Conservation (phyloP, 305 asterid genomes). For the Coffea humblotiana region DNA sequence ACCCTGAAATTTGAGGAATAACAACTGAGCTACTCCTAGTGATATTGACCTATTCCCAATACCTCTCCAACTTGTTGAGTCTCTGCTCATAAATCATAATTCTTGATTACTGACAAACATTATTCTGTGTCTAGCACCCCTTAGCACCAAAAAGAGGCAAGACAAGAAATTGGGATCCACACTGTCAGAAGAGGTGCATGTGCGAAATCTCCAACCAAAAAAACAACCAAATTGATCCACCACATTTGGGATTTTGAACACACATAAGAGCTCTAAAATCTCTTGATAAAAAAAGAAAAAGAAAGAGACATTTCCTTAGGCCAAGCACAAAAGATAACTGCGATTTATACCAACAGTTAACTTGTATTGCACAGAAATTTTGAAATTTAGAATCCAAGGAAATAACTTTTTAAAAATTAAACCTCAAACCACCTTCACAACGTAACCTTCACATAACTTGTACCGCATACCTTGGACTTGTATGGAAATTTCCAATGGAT, state of each 20-base stretch:
- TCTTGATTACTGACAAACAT: neutral
- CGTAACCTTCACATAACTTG: neutral
- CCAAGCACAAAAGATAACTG: neutral
- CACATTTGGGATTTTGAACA: neutral
- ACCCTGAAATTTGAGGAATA: neutral
- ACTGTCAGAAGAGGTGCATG: neutral
- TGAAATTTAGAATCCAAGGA: neutral
- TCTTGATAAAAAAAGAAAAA: neutral
- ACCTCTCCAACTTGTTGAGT: neutral
- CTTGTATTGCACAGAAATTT: neutral
- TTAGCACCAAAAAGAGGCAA: neutral
- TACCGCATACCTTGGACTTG: constrained; percentile 72
- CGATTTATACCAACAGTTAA: neutral
- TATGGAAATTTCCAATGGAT: constrained; percentile 76
- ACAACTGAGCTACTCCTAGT: neutral
- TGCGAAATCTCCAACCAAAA: neutral
- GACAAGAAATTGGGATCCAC: neutral
- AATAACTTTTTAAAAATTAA: neutral
- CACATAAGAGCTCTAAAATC: neutral
- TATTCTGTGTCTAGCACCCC: neutral
- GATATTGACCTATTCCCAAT: neutral
- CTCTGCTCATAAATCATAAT: neutral
- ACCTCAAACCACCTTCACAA: constrained; percentile 9
- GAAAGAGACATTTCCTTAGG: neutral
- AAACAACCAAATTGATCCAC: neutral